Percentiles rank a stretch among this genome's conserved stretches.
Conservation (phyloP, 305 asterid genomes). For the Fraxinus sp. region DNA sequence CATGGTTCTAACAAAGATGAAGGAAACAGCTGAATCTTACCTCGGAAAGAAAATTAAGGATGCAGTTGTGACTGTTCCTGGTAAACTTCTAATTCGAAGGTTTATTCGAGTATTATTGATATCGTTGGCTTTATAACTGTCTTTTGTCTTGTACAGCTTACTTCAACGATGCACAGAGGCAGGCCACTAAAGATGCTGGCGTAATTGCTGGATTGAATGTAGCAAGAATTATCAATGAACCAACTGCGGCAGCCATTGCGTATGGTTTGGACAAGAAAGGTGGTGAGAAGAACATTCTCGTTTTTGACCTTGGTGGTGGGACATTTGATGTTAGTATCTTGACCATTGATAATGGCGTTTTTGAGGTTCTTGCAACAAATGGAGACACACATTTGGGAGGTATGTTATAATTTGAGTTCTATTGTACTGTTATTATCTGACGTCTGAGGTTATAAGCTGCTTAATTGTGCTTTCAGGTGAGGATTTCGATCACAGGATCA, state of each 20-base stretch:
- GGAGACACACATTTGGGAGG: constrained; percentile 97
- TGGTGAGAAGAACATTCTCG: constrained; percentile 83
- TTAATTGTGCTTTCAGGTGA: background rate
- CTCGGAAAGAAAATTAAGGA: too few relatives aligned
- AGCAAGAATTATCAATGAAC: constrained; percentile 75
- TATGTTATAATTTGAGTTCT: background rate
- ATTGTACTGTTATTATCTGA: background rate
- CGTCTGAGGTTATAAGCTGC: background rate
- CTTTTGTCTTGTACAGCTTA: constrained; percentile 48
- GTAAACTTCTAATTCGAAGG: too few relatives aligned
- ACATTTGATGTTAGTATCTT: constrained; percentile 84
- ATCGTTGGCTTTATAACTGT: background rate
- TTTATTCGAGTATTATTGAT: too few relatives aligned
- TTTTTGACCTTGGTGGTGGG: constrained; percentile 87
- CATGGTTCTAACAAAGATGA: constrained; percentile 35
- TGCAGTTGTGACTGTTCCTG: too few relatives aligned
- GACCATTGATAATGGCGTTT: constrained; percentile 75
- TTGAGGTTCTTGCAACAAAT: constrained; percentile 81
- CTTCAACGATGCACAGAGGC: constrained; percentile 91
- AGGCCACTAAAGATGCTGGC: constrained; percentile 87
- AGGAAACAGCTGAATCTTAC: too few relatives aligned
- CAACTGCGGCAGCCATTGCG: constrained; percentile 92
- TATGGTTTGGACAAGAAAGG: constrained; percentile 91
- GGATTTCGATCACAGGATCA: constrained; percentile 71
- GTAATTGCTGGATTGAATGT: constrained; percentile 74